Evolutionary conservation across 208 protist genomes (phyloP), one percentile per base, ranked within the genome.

Genomic region (Phytomonas francai): DNA sequence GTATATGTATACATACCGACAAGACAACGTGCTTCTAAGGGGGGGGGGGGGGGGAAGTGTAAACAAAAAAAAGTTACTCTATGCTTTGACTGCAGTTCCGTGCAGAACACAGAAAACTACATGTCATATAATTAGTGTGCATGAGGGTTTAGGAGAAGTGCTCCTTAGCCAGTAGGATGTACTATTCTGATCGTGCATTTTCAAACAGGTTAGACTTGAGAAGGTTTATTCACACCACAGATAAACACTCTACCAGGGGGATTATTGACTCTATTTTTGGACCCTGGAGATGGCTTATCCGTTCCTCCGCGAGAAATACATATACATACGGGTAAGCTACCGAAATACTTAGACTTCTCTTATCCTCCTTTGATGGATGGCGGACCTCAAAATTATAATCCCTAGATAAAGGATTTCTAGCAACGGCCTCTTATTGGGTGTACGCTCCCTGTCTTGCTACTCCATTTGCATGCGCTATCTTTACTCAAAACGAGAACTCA

Each of bases 31-130:
- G 45, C 45, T 19, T 54, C 45, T 54, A 54, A 25, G 25, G 22
- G 19, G 45, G 45, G 8, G 8, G 39, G 39, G 39, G 11, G 19
- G 45, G 19, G 19, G 45, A 25, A 54, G 45, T 54, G 19, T 54
- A 54, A 54, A 22, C 42, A 54, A 16, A 54, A 54, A 54, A 54
- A 54, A 54, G 22, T 54, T 54, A 54, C 45, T 54, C 45, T 54
- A 54, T 54, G 22, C 19, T 25, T 54, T 54, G 45, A 54, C 45
- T 54, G 45, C 19, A 65, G 31, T 4, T 29, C 57, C 39, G 16
- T 45, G 32, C 16, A 16, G 30, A 61, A 22, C 22, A 60, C 2
- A 4, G 30, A 49, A 49, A 60, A 25, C 45, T 54, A 54, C 45
- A 49, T 49, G 45, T 54, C 45, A 54, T 25, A 54, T 54, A 25